Evolutionary conservation across 441 rosid species (phyloP), one percentile per base, ranked within the genome.

Genomic region (Bocquillonia castaneifolia): DNA sequence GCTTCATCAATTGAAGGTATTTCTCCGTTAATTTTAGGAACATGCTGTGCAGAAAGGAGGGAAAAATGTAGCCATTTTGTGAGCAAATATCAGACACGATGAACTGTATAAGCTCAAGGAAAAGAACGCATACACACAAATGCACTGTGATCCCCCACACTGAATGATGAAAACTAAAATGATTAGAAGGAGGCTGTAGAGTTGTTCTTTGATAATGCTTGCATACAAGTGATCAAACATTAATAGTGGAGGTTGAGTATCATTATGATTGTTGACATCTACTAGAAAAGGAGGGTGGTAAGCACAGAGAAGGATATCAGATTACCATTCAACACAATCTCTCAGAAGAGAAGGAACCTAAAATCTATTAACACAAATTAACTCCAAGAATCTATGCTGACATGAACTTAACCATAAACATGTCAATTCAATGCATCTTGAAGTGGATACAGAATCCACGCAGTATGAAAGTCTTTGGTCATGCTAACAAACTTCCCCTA

Each of bases 21-120:
- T 77, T 87, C 89, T 67, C 96, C 89, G 76, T 89, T 89, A 59
- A 85, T 89, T 78, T 74, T 82, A 37, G 92, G 96, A 70, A 87
- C 80, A 55, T 89, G 96, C 91, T 87, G 82, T 66, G 39, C 37
- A 44, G 34, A 44, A 50, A 6, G 5, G 28, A 69, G 26, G 18
- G 23, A 26, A 22, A 65, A 59, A 44, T 62, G 67, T 52, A 59
- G 61, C 36, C 44, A 61, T 26, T 18, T 9, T 5, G 66, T 42
- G 52, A n/a, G 65, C 42, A 72, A 40, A 54, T 66, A 8, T 36
- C 20, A 42, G 9, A 72, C 23, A 20, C 32, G 28, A 18, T 39
- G 51, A 42, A 31, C 0, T 26, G 48, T 25, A 12, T 61, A 53
- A n/a, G 31, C 55, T 50, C 31, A 61, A 60, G 51, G 25, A 52